A percentile compares a stretch with the other conserved stretches of the same genome.
Conservation (phyloP, 805 yeast species). For the Cyberlindnera nakhonratchasimensis region DNA sequence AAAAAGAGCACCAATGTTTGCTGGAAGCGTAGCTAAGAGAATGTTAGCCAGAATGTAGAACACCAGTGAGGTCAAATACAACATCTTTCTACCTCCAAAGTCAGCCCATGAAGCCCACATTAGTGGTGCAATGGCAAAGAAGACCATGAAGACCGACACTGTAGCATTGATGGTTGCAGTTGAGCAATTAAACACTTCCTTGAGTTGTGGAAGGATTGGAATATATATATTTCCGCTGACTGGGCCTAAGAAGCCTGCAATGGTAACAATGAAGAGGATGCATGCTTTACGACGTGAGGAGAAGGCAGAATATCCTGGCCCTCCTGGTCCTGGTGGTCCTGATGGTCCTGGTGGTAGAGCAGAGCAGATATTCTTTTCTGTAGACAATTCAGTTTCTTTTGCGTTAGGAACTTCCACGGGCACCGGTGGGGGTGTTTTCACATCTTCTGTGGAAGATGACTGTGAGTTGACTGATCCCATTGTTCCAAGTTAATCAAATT, state of each 20-base stretch:
- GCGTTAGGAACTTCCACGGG: neutral
- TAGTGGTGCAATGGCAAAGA: constrained; percentile 53
- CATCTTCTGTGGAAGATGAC: neutral
- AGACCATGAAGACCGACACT: constrained; percentile 54
- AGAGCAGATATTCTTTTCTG: no score
- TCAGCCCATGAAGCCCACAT: constrained; percentile 57
- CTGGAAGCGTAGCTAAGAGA: constrained; percentile 57
- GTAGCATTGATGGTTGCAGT: constrained; percentile 49
- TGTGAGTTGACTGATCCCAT: neutral
- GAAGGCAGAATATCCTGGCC: constrained; percentile 32
- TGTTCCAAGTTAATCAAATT: no score
- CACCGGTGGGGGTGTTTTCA: neutral
- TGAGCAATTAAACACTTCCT: constrained; percentile 38
- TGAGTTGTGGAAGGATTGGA: constrained; percentile 47
- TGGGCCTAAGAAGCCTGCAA: constrained; percentile 54
- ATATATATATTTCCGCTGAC: constrained; percentile 55
- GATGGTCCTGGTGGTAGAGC: neutral
- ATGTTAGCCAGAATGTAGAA: constrained; percentile 61
- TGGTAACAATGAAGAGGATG: constrained; percentile 38
- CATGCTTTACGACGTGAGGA: constrained; percentile 32
- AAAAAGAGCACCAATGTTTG: constrained; percentile 66
- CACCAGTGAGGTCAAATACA: constrained; percentile 52
- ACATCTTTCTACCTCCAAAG: constrained; percentile 60
- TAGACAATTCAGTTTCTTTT: no score
- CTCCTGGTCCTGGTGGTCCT: neutral